A percentile compares a stretch with the other conserved stretches of the same genome.
phyloP scores from a whole-genome alignment of 768 basidiomycete species.

The Trametes meyenii region DNA sequence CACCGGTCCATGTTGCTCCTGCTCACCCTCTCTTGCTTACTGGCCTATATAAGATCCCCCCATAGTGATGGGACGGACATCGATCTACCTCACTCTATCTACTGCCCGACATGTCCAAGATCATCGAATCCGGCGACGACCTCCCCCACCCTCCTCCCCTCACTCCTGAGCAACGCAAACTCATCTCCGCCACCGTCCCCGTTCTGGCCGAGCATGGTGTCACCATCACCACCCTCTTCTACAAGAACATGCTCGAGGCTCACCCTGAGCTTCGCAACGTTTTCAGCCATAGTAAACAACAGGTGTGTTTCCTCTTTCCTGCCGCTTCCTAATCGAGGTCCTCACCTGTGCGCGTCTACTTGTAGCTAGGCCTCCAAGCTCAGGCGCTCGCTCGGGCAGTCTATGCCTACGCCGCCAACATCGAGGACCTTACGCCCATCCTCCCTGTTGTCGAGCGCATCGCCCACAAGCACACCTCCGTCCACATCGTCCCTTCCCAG shows the following conservation, averaged over 20 bases:
- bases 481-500: slow-evolving; percentile 29
- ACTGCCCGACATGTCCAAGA: slow-evolving; percentile 9
- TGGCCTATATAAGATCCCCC: too few species aligned
- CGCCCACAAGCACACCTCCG: slow-evolving; percentile 30
- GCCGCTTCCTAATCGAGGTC: neutral
- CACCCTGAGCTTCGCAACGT: slow-evolving; percentile 27
- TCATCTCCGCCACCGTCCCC: slow-evolving; percentile 27
- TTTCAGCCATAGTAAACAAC: slow-evolving; percentile 30
- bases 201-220: slow-evolving; percentile 28
- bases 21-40: too few species aligned
- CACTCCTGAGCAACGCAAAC: slow-evolving; percentile 28
- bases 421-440: slow-evolving; percentile 29
- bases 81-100: too few species aligned
- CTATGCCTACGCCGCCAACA: slow-evolving; percentile 25
- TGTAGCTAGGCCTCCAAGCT: slow-evolving; percentile 26
- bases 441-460: slow-evolving; percentile 30
- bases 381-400: slow-evolving; percentile 27
- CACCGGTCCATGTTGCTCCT: too few species aligned
- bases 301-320: slow-evolving; percentile 11
- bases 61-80: too few species aligned
- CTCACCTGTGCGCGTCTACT: neutral
- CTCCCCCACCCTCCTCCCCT: slow-evolving; percentile 26
- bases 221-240: slow-evolving; percentile 27
- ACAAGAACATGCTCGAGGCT: slow-evolving; percentile 28
- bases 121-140: slow-evolving; percentile 16